phyloP scores from a whole-genome alignment of 345 rosid genomes.

The Corchorus olitorius region DNA sequence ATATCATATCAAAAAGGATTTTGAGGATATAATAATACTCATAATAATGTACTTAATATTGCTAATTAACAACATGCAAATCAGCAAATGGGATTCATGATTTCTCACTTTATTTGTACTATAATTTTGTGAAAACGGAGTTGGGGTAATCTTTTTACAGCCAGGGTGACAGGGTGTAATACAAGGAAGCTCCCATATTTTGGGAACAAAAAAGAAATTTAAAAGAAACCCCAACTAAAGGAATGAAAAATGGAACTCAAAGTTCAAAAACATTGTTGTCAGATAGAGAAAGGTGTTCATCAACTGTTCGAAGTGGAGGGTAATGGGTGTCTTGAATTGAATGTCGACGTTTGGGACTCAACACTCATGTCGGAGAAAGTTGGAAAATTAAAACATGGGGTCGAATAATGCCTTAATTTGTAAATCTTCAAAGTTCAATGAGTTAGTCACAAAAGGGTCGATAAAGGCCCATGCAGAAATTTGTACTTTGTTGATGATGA shows the following conservation, averaged over 20 bases:
- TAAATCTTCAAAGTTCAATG: slow-evolving; percentile 5
- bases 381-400: slow-evolving; percentile 23
- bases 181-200: slow-evolving; percentile 14
- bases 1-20: not conserved
- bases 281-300: not conserved
- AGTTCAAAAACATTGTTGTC: not conserved
- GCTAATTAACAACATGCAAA: not conserved
- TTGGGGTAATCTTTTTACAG: not conserved
- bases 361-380: slow-evolving; percentile 35
- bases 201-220: slow-evolving; percentile 11
- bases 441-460: slow-evolving; percentile 25
- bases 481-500: slow-evolving; percentile 22
- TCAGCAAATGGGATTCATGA: not conserved
- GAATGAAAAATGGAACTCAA: not conserved
- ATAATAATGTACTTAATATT: not conserved
- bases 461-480: slow-evolving; percentile 28
- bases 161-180: not conserved
- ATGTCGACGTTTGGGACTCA: not conserved
- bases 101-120: not conserved
- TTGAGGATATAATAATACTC: not conserved
- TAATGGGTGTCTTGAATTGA: not conserved
- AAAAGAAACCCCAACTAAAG: not conserved
- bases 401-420: not conserved
- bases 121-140: not conserved
- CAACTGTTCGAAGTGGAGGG: not conserved